phyloP scores from a whole-genome alignment of 352 stramenopile species.

The Thalassiosira hispida region DNA sequence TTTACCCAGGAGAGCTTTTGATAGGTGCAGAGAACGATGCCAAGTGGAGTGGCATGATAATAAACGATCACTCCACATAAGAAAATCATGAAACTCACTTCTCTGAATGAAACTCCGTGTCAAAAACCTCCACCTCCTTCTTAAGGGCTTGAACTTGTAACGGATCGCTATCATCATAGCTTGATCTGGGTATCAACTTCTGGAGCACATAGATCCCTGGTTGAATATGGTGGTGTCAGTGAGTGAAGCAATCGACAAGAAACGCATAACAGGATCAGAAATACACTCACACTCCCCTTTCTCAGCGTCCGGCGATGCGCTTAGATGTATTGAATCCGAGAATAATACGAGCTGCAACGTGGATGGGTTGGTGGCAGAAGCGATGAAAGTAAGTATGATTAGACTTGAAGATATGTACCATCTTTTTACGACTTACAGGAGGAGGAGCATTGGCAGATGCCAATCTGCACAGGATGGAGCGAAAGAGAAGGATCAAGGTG shows the following conservation, averaged over 20 bases:
- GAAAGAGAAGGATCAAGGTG: too few relatives aligned
- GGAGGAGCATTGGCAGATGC: too few relatives aligned
- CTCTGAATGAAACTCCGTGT: conserved; percentile 38
- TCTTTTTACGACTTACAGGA: background rate
- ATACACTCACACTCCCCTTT: conserved; percentile 40
- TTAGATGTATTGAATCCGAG: conserved; percentile 45
- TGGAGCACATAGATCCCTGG: conserved; percentile 36
- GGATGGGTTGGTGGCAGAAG: background rate
- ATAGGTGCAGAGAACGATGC: too few relatives aligned
- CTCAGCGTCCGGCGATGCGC: conserved; percentile 18
- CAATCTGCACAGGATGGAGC: too few relatives aligned
- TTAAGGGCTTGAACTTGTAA: conserved; percentile 40
- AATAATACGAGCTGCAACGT: conserved; percentile 48
- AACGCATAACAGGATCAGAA: too few relatives aligned
- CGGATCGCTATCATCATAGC: conserved; percentile 27
- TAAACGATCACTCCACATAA: conserved; percentile 15
- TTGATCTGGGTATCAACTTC: conserved; percentile 30
- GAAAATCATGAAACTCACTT: background rate
- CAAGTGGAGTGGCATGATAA: too few relatives aligned
- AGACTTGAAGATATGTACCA: background rate
- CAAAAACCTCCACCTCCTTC: conserved; percentile 22
- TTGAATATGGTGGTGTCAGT: too few relatives aligned
- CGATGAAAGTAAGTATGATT: background rate
- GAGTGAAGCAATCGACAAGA: too few relatives aligned
- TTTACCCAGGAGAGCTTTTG: too few relatives aligned